These are phyloP conservation scores for Angomonas deanei DNA, from an alignment of 208 protist species.

Conservation along the genomic window DNA sequence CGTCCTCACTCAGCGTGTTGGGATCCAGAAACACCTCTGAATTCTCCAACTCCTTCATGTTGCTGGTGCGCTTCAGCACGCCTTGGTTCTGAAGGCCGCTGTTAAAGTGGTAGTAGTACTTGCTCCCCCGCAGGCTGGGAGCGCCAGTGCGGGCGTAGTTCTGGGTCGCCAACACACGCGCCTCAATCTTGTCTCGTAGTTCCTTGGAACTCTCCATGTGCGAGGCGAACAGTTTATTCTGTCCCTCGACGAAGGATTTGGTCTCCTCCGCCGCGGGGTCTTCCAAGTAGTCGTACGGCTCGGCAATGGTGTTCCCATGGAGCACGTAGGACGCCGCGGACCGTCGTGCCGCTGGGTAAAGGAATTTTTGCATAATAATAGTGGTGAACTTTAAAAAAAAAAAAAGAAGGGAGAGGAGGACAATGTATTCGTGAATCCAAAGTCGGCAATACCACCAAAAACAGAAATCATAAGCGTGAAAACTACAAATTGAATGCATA, in stretches of 20 bases:
- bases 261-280: slow-evolving; percentile 82
- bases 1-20: slow-evolving; percentile 83
- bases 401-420: not conserved
- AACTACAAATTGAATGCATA: slow-evolving; percentile 13
- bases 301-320: slow-evolving; percentile 64
- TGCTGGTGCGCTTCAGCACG: slow-evolving; percentile 52
- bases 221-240: slow-evolving; percentile 68
- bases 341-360: slow-evolving; percentile 62
- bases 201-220: slow-evolving; percentile 55
- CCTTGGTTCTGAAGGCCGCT: slow-evolving; percentile 89
- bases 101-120: slow-evolving; percentile 91
- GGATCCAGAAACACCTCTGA: slow-evolving; percentile 86
- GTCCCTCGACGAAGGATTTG: slow-evolving; percentile 79
- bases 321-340: slow-evolving; percentile 52
- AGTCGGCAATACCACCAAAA: not conserved
- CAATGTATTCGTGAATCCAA: not conserved
- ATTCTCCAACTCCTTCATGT: slow-evolving; percentile 17
- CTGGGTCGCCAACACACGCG: slow-evolving; percentile 39
- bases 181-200: slow-evolving; percentile 52
- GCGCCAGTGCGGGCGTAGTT: slow-evolving; percentile 79
- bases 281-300: slow-evolving; percentile 93
- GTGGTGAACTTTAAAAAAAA: not conserved
- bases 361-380: slow-evolving; percentile 17
- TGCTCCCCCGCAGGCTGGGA: slow-evolving; percentile 46
- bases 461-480: not conserved